Conservation (phyloP, 768 basidiomycete species). For the Suillus fuscotomentosus region DNA sequence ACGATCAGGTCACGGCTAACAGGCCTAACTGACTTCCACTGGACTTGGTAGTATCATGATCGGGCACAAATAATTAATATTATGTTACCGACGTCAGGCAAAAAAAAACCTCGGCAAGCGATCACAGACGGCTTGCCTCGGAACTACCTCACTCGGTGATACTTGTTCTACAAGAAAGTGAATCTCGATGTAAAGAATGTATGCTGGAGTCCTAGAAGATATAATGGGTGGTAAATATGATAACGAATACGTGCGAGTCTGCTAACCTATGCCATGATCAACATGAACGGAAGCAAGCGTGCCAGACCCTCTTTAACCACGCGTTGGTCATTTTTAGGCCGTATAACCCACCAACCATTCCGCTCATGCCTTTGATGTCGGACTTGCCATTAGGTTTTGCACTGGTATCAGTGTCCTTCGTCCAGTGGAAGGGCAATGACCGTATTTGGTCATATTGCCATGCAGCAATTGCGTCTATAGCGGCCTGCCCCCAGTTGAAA, state of each 20-base stretch:
- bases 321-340: slow-evolving; percentile 24
- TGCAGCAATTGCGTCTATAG: slow-evolving; percentile 56
- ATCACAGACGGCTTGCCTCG: not conserved
- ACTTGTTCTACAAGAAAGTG: not conserved
- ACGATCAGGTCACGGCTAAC: too few species aligned
- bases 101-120: not conserved
- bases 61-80: not conserved
- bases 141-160: not conserved
- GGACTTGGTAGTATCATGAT: not conserved
- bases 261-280: slow-evolving; percentile 11
- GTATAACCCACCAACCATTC: slow-evolving; percentile 14
- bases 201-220: not conserved
- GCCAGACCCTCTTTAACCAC: slow-evolving; percentile 34
- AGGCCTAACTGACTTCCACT: too few species aligned
- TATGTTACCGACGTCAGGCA: not conserved
- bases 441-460: slow-evolving; percentile 47
- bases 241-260: not conserved
- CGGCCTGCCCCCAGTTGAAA: slow-evolving; percentile 80
- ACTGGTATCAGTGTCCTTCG: slow-evolving; percentile 35
- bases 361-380: slow-evolving; percentile 18
- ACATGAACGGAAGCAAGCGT: slow-evolving; percentile 26
- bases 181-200: not conserved
- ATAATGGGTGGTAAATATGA: not conserved
- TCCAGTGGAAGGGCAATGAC: slow-evolving; percentile 50
- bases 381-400: slow-evolving; percentile 14